A percentile compares a stretch with the other conserved stretches of the same genome.
Evolutionary conservation across 2,329 filamentous ascomycete genomes (phyloP).

Genomic region (Sporothrix euskadiensis): DNA sequence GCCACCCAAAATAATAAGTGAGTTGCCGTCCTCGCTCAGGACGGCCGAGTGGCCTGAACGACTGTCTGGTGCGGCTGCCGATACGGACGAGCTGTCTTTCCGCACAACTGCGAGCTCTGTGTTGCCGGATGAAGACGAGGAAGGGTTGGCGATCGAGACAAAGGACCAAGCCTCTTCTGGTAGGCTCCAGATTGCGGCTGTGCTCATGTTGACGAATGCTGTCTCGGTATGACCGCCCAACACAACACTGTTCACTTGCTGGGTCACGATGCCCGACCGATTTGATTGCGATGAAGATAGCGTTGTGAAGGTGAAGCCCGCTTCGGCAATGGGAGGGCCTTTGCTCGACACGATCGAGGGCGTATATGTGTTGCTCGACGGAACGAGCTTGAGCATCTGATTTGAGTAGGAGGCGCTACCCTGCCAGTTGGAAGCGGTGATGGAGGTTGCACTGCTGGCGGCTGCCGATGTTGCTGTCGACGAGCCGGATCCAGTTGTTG

Average conservation of each 20-base stretch:
- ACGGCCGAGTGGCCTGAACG: conserved; percentile 88
- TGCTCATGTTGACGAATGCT: conserved; percentile 94
- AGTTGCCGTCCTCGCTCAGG: conserved; percentile 73
- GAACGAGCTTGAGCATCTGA: conserved; percentile 67
- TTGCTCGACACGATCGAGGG: conserved; percentile 46
- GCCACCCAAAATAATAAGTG: conserved; percentile 79
- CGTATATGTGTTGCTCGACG: conserved; percentile 45
- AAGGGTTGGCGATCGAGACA: conserved; percentile 57
- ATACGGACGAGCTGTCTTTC: not conserved
- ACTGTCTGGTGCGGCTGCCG: conserved; percentile 51
- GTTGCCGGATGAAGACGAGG: conserved; percentile 38
- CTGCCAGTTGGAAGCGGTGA: conserved; percentile 58
- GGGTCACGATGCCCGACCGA: conserved; percentile 59
- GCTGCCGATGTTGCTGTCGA: conserved; percentile 35
- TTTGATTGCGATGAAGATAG: conserved; percentile 70
- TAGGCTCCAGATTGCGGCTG: conserved; percentile 80
- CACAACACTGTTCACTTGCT: conserved; percentile 76
- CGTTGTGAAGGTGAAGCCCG: conserved; percentile 80
- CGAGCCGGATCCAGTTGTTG: conserved; percentile 40
- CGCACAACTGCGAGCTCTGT: conserved; percentile 56
- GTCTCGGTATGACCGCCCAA: conserved; percentile 79
- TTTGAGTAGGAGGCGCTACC: conserved; percentile 75
- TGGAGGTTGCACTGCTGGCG: conserved; percentile 36
- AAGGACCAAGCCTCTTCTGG: conserved; percentile 88
- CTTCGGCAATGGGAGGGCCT: conserved; percentile 74